Base-by-base conservation (phyloP, 2,329 filamentous ascomycete species). In the Ambrosiella beaveri region DNA sequence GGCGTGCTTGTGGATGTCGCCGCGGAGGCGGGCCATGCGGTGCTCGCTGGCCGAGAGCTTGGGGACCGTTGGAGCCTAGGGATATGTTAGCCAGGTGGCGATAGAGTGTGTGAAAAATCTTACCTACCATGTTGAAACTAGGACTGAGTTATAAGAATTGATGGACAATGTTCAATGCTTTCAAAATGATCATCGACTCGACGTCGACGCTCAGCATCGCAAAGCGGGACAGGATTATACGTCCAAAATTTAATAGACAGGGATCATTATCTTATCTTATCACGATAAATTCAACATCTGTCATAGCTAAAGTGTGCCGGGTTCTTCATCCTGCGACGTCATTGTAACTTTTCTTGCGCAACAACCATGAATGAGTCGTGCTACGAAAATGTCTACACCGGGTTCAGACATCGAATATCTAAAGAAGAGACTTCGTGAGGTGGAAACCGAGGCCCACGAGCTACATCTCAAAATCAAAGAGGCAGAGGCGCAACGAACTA, bases 31-130 rank as follows among this genome's bases (percentile, higher is more conserved):
- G 61, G 74, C 73, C 62, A 73, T 72, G 62, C 76, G 73, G 65
- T 81, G 79, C 62, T 74, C 68, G 64, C 80, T 79, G 51, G 80
- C 75, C 7, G 79, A 77, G 61, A 76, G 77, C 64, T 80, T 81
- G 62, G 75, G 72, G 15, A 69, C 68, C 56, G 67, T 65, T 57
- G 62, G 63, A 6, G 63, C 63, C 63, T 66, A 27, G 35, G 19
- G 12, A 45, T 37, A 9, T 12, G 4, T 51, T 15, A 50, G 57
- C 54, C 13, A 8, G 4, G 17, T 44, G 39, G 35, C 35, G 27
- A 27, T 27, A 27, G 27, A 27, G 27, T 27, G 27, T 27, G 3
- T 27, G 3, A 2, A 27, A 27, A 27, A 27, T 27, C 27, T 27
- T 4, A 4, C 27, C 27, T 27, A 27, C 27, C 27, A 27, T 27